Percentiles rank a stretch among this genome's conserved stretches.
phyloP scores from a whole-genome alignment of 163 green algal genomes.

The Scenedesmus sp. region DNA sequence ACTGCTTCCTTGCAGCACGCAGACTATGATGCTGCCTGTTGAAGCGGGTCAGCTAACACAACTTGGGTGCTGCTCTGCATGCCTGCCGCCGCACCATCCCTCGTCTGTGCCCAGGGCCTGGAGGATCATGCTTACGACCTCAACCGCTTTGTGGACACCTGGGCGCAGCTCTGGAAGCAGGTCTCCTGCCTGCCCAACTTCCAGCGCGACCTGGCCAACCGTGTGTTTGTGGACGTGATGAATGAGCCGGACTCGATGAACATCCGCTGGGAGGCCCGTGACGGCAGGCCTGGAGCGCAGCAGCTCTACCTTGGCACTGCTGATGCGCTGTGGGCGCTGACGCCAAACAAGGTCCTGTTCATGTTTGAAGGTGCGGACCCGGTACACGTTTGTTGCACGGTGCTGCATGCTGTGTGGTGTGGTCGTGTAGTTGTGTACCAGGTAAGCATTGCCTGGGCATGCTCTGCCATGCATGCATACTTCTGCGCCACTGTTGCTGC shows the following conservation, averaged over 20 bases:
- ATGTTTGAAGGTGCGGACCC: conserved; percentile 34
- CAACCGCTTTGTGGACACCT: conserved; percentile 35
- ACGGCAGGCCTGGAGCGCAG: neutral
- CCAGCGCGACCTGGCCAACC: conserved; percentile 36
- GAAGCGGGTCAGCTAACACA: no score
- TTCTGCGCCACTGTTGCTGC: no score
- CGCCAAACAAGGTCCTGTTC: conserved; percentile 26
- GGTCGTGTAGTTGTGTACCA: neutral
- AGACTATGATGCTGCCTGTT: no score
- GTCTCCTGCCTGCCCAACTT: conserved; percentile 58
- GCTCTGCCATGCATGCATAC: neutral
- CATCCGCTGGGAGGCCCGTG: conserved; percentile 40
- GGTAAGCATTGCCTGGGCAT: neutral
- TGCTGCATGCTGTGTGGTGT: neutral
- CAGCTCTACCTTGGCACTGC: conserved; percentile 43
- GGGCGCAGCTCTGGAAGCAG: conserved; percentile 41
- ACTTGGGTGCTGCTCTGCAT: neutral
- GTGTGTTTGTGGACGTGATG: conserved; percentile 30
- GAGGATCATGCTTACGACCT: conserved; percentile 53
- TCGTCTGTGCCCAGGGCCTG: conserved; percentile 16
- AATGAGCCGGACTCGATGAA: conserved; percentile 55
- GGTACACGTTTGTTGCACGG: neutral
- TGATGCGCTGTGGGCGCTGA: conserved; percentile 26
- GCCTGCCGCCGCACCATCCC: neutral
- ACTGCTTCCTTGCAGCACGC: no score